These are phyloP conservation scores for Bruguiera parviflora DNA, from an alignment of 345 rosid species.

Conservation along the genomic window DNA sequence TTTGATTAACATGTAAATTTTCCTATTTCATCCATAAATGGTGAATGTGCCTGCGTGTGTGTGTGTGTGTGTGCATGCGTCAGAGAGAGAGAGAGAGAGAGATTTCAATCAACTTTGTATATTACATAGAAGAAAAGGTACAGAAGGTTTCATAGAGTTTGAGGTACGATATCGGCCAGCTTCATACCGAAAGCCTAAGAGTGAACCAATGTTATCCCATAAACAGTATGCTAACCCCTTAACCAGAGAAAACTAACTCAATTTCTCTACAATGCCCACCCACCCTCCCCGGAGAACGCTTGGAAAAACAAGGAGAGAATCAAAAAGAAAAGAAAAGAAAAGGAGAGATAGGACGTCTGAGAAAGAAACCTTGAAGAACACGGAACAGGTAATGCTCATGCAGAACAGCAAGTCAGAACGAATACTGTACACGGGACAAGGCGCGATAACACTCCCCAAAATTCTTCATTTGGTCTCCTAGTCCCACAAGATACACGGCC, in stretches of 20 bases:
- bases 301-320: not conserved
- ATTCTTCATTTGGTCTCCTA: constrained; percentile 1
- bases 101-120: no score
- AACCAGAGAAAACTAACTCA: not conserved
- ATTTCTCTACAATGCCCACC: not conserved
- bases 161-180: no score
- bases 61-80: no score
- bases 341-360: not conserved
- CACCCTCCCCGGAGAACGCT: not conserved
- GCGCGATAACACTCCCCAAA: constrained; percentile 7
- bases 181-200: no score
- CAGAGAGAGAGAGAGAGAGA: no score
- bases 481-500: not conserved
- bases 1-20: no score
- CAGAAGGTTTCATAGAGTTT: no score
- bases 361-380: not conserved
- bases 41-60: no score
- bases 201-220: no score
- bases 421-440: constrained; percentile 3
- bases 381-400: not conserved
- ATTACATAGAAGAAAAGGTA: no score
- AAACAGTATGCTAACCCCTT: no score
- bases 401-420: not conserved
- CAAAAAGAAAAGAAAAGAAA: not conserved
- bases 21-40: no score